Evolutionary conservation across 805 yeast species (phyloP), one percentile per base, ranked within the genome.

Genomic region (Suhomyces kilbournensis): DNA sequence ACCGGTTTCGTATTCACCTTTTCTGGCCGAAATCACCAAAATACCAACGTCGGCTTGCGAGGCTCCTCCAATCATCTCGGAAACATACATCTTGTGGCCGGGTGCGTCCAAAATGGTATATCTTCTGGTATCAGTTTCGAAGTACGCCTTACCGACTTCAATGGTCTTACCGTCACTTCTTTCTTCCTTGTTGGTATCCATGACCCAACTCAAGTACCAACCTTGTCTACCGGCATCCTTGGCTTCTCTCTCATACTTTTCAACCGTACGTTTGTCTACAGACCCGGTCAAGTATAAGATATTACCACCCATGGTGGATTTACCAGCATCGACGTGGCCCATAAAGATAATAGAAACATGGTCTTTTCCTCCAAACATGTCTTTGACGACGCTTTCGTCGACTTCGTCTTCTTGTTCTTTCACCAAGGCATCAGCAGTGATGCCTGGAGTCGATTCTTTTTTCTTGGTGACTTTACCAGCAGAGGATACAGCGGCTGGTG

Each of bases 241-340:
- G 55, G 99, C 99, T 75, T 94, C 99, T 71, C 92, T 84, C 78
- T 94, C 98, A 69, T 93, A 93, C 73, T 94, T 94, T 63, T 94
- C 99, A 60, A 94, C 94, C 19, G 97, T 93, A 78, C 99, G 89
- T 80, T 94, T 94, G 74, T 94, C 99, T 55, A 94, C 99, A 46
- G 97, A 90, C 56, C 98, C 98, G 20, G 98, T 93, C 66, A 94
- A 78, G 68, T 79, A 93, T 58, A 94, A 81, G 61, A 94, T 78
- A 74, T 94, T 94, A 76, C 99, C 99, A 70, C 99, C 99, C 97
- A 94, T 93, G 55, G 99, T 94, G 49, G 97, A 90, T 74, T 94
- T 94, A 70, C 99, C 99, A 34, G 99, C 99, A 80, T 94, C 99
- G 60, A 94, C 99, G 69, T 94, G 99, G 63, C 99, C 99, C 98